phyloP scores from a whole-genome alignment of 495 filamentous ascomycete species.

The Darksidea phi region DNA sequence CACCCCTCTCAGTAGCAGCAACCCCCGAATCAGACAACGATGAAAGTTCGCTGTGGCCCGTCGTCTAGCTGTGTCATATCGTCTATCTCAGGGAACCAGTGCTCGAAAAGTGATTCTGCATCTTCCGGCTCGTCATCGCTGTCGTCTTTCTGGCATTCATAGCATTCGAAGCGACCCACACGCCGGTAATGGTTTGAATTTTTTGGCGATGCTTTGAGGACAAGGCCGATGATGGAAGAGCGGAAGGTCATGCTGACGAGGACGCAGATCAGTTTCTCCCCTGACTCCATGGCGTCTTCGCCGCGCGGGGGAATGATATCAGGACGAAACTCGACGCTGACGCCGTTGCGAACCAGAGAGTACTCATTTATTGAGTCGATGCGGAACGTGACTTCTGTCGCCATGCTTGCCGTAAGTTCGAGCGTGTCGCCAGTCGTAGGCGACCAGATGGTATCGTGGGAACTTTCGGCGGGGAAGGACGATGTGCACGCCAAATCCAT shows the following conservation, averaged over 20 bases:
- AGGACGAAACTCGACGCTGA: slow-evolving; percentile 31
- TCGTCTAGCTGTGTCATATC: slow-evolving; percentile 33
- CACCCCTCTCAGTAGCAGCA: too few species aligned
- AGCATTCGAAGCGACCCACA: slow-evolving; percentile 33
- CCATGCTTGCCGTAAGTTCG: slow-evolving; percentile 28
- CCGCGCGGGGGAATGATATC: slow-evolving; percentile 21
- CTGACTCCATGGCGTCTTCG: slow-evolving; percentile 12
- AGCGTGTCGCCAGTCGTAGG: slow-evolving; percentile 18
- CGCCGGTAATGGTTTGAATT: slow-evolving; percentile 22
- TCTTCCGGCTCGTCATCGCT: slow-evolving; percentile 23
- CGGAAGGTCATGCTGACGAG: slow-evolving; percentile 33
- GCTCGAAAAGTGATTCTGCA: slow-evolving; percentile 26
- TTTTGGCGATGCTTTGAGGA: slow-evolving; percentile 19
- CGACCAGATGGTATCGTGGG: slow-evolving; percentile 12
- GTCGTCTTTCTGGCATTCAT: slow-evolving; percentile 23
- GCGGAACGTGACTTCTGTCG: slow-evolving; percentile 23
- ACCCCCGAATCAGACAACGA: slow-evolving; percentile 13
- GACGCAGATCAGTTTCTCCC: slow-evolving; percentile 25
- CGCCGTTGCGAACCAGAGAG: slow-evolving; percentile 19
- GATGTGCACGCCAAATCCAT: slow-evolving; percentile 32
- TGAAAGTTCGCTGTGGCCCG: slow-evolving; percentile 22
- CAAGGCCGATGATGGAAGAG: slow-evolving; percentile 32
- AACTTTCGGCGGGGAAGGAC: slow-evolving; percentile 22
- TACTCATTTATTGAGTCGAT: slow-evolving; percentile 13
- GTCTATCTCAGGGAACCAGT: slow-evolving; percentile 34